Percentiles rank a stretch among this genome's conserved stretches.
Conservation (phyloP, 2,329 filamentous ascomycete genomes). For the Fusarium domesticum region DNA sequence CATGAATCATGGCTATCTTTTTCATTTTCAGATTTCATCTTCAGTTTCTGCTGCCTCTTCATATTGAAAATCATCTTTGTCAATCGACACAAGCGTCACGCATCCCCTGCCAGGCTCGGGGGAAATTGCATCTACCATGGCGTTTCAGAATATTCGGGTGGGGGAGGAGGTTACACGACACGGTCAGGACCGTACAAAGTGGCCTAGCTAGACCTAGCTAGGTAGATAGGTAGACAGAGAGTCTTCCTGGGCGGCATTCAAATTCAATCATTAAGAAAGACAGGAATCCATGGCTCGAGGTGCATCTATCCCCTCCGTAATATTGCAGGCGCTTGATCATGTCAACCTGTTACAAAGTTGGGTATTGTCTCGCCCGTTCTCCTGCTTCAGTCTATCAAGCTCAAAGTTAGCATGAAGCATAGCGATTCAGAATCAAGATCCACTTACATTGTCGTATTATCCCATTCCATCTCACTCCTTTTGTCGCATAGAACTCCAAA, state of each 20-base stretch:
- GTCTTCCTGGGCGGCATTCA: background rate
- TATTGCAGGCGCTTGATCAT: too few relatives aligned
- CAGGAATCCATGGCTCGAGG: too few relatives aligned
- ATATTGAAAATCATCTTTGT: conserved; percentile 5
- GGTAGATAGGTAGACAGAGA: background rate
- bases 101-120: conserved; percentile 10
- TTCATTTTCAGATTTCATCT: conserved; percentile 1
- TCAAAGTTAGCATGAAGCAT: too few relatives aligned
- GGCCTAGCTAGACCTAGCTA: background rate
- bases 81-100: conserved; percentile 11
- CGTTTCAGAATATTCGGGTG: conserved; percentile 27
- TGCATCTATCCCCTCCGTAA: too few relatives aligned
- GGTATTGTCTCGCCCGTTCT: too few relatives aligned
- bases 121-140: conserved; percentile 28
- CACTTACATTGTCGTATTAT: too few relatives aligned
- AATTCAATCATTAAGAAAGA: background rate
- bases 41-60: conserved; percentile 11
- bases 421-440: too few relatives aligned
- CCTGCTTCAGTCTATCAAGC: too few relatives aligned
- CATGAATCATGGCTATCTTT: conserved; percentile 3
- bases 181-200: conserved; percentile 11
- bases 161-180: conserved; percentile 4
- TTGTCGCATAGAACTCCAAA: too few relatives aligned
- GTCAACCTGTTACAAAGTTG: too few relatives aligned
- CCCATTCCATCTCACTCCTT: too few relatives aligned